A percentile compares a stretch with the other conserved stretches of the same genome.
phyloP scores from a whole-genome alignment of 495 filamentous ascomycete species.

The Aspergillus avenaceus region DNA sequence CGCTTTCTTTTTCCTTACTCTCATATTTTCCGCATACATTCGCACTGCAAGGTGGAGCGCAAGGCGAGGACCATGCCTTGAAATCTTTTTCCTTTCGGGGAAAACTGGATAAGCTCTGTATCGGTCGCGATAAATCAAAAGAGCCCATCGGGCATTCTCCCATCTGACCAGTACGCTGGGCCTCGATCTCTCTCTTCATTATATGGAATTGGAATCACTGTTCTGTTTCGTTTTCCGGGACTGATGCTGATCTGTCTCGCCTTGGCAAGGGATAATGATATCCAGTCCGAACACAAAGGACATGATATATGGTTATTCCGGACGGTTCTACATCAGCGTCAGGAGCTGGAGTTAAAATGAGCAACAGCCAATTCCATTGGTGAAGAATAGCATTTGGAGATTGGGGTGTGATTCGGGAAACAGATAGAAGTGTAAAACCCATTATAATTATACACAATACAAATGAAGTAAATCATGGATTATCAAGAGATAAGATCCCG shows the following conservation, averaged over 20 bases:
- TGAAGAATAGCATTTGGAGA: neutral
- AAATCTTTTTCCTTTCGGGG: constrained; percentile 43
- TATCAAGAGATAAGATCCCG: too few species aligned
- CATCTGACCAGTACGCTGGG: constrained; percentile 4
- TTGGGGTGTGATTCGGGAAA: neutral
- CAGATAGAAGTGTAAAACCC: too few species aligned
- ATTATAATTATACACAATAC: too few species aligned
- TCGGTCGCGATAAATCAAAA: constrained; percentile 53
- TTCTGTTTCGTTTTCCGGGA: constrained; percentile 3
- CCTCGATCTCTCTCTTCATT: neutral
- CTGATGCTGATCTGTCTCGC: constrained; percentile 20
- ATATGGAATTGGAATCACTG: constrained; percentile 2
- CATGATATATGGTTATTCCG: neutral
- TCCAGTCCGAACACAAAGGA: neutral
- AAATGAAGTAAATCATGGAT: too few species aligned
- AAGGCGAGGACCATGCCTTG: constrained; percentile 54
- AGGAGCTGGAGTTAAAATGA: constrained; percentile 7
- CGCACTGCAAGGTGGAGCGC: constrained; percentile 56
- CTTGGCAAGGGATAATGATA: neutral
- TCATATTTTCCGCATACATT: constrained; percentile 17
- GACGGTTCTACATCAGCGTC: constrained; percentile 22
- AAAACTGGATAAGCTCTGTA: constrained; percentile 53
- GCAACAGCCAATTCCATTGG: constrained; percentile 2
- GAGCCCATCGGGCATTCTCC: neutral
- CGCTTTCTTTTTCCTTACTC: constrained; percentile 3